phyloP scores from a whole-genome alignment of 2,329 filamentous ascomycete species.

The Chalara sp. region DNA sequence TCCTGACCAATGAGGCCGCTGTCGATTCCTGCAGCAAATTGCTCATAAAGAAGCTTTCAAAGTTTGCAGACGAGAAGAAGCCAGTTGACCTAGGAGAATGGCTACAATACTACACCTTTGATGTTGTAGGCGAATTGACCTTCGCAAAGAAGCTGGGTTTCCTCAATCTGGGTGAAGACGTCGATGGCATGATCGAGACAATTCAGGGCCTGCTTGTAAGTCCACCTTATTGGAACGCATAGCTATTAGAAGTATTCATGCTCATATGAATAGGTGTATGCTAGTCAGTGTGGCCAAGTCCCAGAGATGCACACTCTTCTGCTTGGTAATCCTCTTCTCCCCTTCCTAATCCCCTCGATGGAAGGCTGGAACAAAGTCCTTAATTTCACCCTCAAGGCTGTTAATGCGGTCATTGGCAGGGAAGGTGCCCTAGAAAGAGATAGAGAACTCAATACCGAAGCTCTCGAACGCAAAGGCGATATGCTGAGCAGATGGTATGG shows the following conservation, averaged over 20 bases:
- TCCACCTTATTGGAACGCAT: too few species aligned
- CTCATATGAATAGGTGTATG: not conserved
- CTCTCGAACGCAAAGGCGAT: not conserved
- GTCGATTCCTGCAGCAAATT: conserved; percentile 38
- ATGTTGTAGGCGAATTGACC: not conserved
- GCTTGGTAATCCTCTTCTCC: conserved; percentile 4
- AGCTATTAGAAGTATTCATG: not conserved
- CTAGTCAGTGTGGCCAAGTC: conserved; percentile 5
- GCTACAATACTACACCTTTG: conserved; percentile 4
- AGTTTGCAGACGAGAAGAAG: conserved; percentile 25
- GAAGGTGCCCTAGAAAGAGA: not conserved
- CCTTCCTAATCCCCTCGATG: not conserved
- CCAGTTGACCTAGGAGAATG: conserved; percentile 15
- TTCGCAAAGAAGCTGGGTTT: conserved; percentile 1
- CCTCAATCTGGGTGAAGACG: not conserved
- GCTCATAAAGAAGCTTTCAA: conserved; percentile 28
- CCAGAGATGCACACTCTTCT: conserved; percentile 5
- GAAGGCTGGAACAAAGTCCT: conserved; percentile 1
- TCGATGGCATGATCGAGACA: conserved; percentile 5
- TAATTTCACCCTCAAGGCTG: not conserved
- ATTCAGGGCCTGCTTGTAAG: not conserved
- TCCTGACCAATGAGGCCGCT: conserved; percentile 39
- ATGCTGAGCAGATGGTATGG: not conserved
- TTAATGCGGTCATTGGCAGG: not conserved
- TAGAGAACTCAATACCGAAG: not conserved